Base-by-base conservation (phyloP, 1,284 basidiomycete genomes). In the Leccinum discolor region DNA sequence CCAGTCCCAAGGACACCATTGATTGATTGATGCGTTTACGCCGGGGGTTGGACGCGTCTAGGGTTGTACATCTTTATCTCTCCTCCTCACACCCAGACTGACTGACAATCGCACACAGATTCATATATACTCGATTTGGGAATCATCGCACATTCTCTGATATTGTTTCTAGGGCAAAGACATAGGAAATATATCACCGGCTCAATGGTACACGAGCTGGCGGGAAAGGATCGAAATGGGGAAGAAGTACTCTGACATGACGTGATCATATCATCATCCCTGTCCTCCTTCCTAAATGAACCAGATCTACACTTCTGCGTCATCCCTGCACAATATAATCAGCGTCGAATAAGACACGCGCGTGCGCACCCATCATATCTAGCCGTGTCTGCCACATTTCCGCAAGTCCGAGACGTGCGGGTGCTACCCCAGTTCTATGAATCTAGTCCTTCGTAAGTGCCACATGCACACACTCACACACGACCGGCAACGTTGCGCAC, bases 311-410 rank as follows among this genome's bases (percentile, higher is more conserved):
- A 10, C 7, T 29, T 26, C 54, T 29, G 14, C 54, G 54, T 56
- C 54, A 8, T 56, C 54, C 54, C 54, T 56, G 6, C 63, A 74
- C 18, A 50, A 50, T 50, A 50, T 11, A 50, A 50, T 50, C 18
- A 21, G 44, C 44, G 2, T 47, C 47, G 5, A 21, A 21, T 0
- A 50, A 50, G 47, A 50, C 11, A 50, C 18, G 10, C 11, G 35
- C 18, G 18, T 50, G 47, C 47, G 18, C 7, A 47, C 44, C 44
- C 47, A 50, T 50, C 18, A 50, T 50, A 50, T 50, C 47, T 50
- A 50, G 47, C 18, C 18, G 47, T 6, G 18, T 50, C 47, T 12
- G 47, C 47, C 47, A 21, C 18, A 50, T 21, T 5, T 21, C 47
- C 47, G 47, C 47, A 50, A 12, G 47, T 50, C 10, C 47, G 18